Evolutionary conservation across 1,284 basidiomycete genomes (phyloP).

Genomic region (Cryptococcus deneoformans): DNA sequence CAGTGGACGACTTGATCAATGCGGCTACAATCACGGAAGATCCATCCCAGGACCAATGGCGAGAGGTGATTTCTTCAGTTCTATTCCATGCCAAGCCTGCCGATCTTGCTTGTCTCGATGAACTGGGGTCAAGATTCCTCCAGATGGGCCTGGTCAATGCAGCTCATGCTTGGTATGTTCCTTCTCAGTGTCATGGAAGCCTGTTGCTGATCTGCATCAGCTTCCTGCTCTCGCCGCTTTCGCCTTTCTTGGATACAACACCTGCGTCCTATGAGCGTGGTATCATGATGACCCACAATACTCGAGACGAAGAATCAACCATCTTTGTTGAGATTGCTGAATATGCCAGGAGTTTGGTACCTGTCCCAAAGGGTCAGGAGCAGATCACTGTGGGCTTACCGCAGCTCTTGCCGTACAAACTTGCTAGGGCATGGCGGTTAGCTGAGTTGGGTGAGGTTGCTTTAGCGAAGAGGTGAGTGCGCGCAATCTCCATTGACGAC

Average conservation of each 20-base stretch:
- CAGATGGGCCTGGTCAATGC: conserved; percentile 74
- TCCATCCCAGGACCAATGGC: conserved; percentile 61
- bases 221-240: conserved; percentile 82
- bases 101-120: conserved; percentile 70
- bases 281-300: conserved; percentile 36
- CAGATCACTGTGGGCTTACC: conserved; percentile 69
- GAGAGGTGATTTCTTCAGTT: conserved; percentile 81
- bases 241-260: conserved; percentile 62
- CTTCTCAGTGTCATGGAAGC: neutral
- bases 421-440: conserved; percentile 72
- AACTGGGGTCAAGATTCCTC: conserved; percentile 78
- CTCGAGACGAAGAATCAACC: conserved; percentile 59
- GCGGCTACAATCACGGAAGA: conserved; percentile 38
- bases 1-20: conserved; percentile 33
- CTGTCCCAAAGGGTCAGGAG: conserved; percentile 79
- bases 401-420: conserved; percentile 83
- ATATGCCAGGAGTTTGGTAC: conserved; percentile 76
- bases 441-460: conserved; percentile 77
- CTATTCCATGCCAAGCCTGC: conserved; percentile 64
- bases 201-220: conserved; percentile 51
- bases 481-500: neutral
- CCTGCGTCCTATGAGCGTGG: conserved; percentile 35
- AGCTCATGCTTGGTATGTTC: conserved; percentile 78
- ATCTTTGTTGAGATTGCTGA: conserved; percentile 91
- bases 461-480: conserved; percentile 65